Percentiles rank a stretch among this genome's conserved stretches.
phyloP scores from a whole-genome alignment of 2,329 filamentous ascomycete genomes.

The Ceratocystis ficicola region DNA sequence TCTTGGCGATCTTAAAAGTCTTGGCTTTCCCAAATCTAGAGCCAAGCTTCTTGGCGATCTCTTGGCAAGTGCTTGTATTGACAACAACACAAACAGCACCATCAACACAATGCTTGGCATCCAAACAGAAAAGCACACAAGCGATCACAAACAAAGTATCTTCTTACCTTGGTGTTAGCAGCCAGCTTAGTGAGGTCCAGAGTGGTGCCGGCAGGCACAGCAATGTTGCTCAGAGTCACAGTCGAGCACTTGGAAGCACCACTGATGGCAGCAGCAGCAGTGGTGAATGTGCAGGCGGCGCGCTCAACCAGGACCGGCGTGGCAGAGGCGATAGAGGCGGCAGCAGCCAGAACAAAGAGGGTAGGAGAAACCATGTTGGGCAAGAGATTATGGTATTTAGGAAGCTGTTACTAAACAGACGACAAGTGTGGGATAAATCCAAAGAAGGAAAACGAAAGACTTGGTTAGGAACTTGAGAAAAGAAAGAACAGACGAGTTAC shows the following conservation, averaged over 20 bases:
- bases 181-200: constrained; percentile 45
- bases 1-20: constrained; percentile 24
- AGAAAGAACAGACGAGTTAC: constrained; percentile 3
- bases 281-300: constrained; percentile 42
- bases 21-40: background rate
- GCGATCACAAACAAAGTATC: too few species aligned
- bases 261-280: constrained; percentile 36
- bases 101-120: background rate
- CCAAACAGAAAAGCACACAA: background rate
- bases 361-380: constrained; percentile 22
- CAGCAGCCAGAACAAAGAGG: constrained; percentile 26
- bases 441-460: constrained; percentile 14
- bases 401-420: constrained; percentile 14
- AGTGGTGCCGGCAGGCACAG: constrained; percentile 45
- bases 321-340: constrained; percentile 26
- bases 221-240: constrained; percentile 42
- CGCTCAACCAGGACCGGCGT: constrained; percentile 23
- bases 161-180: constrained; percentile 33
- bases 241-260: constrained; percentile 41
- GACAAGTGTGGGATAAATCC: background rate
- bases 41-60: constrained; percentile 7
- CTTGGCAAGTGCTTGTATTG: constrained; percentile 2
- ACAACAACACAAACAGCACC: background rate
- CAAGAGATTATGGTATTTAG: constrained; percentile 3
- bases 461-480: background rate